phyloP scores from a whole-genome alignment of 768 basidiomycete genomes.

The Lyophyllum atratum region DNA sequence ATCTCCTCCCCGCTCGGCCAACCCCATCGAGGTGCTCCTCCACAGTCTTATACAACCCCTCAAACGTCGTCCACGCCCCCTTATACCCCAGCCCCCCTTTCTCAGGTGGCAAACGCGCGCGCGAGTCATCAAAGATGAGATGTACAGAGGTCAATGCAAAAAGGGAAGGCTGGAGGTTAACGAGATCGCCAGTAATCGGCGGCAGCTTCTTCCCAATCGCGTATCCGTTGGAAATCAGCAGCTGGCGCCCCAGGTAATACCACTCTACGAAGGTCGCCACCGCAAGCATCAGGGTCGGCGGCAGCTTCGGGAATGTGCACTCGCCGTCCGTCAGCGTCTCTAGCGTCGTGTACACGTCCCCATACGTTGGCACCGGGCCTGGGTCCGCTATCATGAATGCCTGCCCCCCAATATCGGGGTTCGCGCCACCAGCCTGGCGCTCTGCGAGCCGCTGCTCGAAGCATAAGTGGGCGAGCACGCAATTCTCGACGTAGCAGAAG shows the following conservation, averaged over 20 bases:
- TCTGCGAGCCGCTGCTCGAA: conserved; percentile 76
- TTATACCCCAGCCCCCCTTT: conserved; percentile 67
- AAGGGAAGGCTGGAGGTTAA: conserved; percentile 61
- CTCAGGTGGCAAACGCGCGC: conserved; percentile 52
- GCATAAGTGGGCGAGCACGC: conserved; percentile 66
- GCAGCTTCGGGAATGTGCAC: conserved; percentile 54
- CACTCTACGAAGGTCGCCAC: conserved; percentile 60
- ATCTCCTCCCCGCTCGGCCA: conserved; percentile 38
- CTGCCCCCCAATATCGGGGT: conserved; percentile 74
- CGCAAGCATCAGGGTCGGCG: conserved; percentile 65
- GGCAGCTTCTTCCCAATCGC: conserved; percentile 43
- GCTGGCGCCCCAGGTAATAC: conserved; percentile 50
- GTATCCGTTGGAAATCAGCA: conserved; percentile 34
- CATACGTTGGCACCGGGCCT: conserved; percentile 60
- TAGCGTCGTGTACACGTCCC: conserved; percentile 61
- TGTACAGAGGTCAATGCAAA: conserved; percentile 56
- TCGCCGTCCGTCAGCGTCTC: conserved; percentile 58
- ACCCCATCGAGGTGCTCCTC: conserved; percentile 46
- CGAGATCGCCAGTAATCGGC: conserved; percentile 45
- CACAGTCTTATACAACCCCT: conserved; percentile 59
- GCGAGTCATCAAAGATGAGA: conserved; percentile 66
- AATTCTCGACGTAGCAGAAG: conserved; percentile 78
- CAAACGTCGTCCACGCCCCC: conserved; percentile 57
- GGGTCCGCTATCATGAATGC: conserved; percentile 69
- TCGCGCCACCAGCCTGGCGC: conserved; percentile 27